A percentile compares a stretch with the other conserved stretches of the same genome.
Evolutionary conservation across 2,329 filamentous ascomycete genomes (phyloP).

Genomic region (Trichoderma atroviride): DNA sequence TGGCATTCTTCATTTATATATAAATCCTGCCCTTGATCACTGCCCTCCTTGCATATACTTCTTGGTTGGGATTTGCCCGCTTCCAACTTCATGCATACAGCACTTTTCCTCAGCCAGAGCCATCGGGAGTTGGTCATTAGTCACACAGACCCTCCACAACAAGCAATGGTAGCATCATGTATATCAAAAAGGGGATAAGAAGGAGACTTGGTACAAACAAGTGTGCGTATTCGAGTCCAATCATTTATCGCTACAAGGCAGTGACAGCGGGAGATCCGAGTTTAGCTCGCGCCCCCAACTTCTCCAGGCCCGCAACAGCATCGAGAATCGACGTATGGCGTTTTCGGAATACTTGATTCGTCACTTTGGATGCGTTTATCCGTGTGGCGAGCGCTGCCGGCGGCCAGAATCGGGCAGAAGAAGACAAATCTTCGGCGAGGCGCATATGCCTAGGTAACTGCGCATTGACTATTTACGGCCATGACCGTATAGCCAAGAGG

Average conservation of each 20-base stretch:
- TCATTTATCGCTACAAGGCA: background rate
- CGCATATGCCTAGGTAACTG: background rate
- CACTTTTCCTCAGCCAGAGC: background rate
- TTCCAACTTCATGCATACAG: background rate
- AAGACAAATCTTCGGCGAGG: background rate
- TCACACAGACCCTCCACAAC: slow-evolving; percentile 7
- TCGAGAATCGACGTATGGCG: background rate
- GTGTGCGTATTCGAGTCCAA: background rate
- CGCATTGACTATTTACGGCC: background rate
- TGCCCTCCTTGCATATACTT: background rate
- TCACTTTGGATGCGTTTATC: background rate
- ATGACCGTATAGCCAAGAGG: background rate
- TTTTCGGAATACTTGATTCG: background rate
- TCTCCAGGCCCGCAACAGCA: background rate
- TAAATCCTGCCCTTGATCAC: background rate
- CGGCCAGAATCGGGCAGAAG: background rate
- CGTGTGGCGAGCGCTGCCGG: slow-evolving; percentile 9
- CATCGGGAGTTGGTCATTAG: background rate
- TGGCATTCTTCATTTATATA: background rate
- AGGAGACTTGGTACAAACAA: background rate
- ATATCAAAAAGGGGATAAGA: background rate
- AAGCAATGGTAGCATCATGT: background rate
- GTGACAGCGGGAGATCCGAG: slow-evolving; percentile 8
- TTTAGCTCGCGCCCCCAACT: slow-evolving; percentile 7
- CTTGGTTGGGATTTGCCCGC: background rate